Evolutionary conservation across 2,329 filamentous ascomycete species (phyloP).

Genomic region (Elsinoe arachidis): DNA sequence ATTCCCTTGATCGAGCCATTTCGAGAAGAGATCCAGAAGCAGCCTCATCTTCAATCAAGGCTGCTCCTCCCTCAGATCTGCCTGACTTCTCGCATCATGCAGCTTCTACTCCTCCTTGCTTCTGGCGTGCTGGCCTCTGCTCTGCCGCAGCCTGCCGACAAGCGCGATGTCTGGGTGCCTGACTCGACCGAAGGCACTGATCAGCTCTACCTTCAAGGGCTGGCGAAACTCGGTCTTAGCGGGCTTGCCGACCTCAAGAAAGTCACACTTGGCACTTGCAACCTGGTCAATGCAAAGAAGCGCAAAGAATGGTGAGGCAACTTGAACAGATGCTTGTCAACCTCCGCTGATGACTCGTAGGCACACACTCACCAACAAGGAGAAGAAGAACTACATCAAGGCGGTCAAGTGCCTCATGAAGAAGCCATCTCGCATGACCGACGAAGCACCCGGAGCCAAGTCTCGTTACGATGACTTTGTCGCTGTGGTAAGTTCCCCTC

Average conservation of each 20-base stretch:
- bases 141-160: not conserved
- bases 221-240: not conserved
- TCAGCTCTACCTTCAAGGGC: not conserved
- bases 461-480: conserved; percentile 26
- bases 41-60: not conserved
- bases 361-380: conserved; percentile 17
- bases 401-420: conserved; percentile 25
- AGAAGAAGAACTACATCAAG: conserved; percentile 25
- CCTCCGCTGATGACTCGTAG: not conserved
- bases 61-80: too few relatives aligned
- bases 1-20: not conserved
- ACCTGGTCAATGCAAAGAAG: not conserved
- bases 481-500: conserved; percentile 13
- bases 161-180: not conserved
- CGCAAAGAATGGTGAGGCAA: not conserved
- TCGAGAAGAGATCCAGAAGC: not conserved
- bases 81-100: not conserved
- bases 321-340: too few relatives aligned
- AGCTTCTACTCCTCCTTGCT: not conserved
- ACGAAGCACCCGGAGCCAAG: conserved; percentile 21
- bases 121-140: not conserved
- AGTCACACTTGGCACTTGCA: not conserved
- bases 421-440: conserved; percentile 19
- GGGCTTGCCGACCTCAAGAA: not conserved
- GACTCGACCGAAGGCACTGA: not conserved